A percentile compares a stretch with the other conserved stretches of the same genome.
These are phyloP conservation scores for Cadophora luteo-olivacea DNA, from an alignment of 2,329 filamentous ascomycete species.

Conservation along the genomic window DNA sequence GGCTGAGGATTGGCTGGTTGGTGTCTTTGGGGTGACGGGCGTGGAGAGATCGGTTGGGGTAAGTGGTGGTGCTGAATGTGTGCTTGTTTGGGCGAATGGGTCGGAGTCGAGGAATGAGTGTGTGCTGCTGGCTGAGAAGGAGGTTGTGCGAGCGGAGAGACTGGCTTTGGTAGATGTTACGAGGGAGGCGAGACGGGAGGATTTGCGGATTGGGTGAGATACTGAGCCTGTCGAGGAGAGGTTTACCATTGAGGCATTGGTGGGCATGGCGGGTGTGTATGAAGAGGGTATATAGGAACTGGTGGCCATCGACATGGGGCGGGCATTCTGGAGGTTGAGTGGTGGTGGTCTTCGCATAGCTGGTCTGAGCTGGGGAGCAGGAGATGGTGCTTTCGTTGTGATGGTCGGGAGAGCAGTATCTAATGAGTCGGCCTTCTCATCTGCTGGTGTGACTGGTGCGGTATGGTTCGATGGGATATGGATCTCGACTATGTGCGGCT, in stretches of 20 bases:
- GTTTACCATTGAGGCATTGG: conserved; percentile 21
- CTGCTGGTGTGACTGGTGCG: conserved; percentile 18
- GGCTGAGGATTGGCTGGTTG: conserved; percentile 30
- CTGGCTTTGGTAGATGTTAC: conserved; percentile 30
- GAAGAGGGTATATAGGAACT: conserved; percentile 24
- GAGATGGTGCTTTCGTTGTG: conserved; percentile 16
- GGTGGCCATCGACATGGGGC: conserved; percentile 35
- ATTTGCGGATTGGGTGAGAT: conserved; percentile 29
- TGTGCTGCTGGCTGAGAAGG: conserved; percentile 8
- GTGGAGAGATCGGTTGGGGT: conserved; percentile 12
- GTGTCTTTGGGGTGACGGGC: conserved; percentile 36
- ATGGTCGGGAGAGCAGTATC: conserved; percentile 20
- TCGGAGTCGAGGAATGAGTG: conserved; percentile 41
- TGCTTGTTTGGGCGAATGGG: conserved; percentile 33
- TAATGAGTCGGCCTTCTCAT: conserved; percentile 22
- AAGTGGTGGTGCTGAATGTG: conserved; percentile 12
- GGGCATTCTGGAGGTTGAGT: conserved; percentile 31
- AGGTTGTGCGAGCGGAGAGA: conserved; percentile 13
- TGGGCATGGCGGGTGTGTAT: conserved; percentile 14
- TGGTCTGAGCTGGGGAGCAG: conserved; percentile 16
- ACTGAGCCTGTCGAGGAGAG: conserved; percentile 14
- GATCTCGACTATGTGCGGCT: conserved; percentile 52
- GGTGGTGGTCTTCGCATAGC: conserved; percentile 33
- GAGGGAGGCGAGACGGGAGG: conserved; percentile 31
- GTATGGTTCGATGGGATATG: conserved; percentile 24